Percentiles rank a stretch among this genome's conserved stretches.
Conservation (phyloP, 164 flowering plant species). For the Kingdonia uniflora region DNA sequence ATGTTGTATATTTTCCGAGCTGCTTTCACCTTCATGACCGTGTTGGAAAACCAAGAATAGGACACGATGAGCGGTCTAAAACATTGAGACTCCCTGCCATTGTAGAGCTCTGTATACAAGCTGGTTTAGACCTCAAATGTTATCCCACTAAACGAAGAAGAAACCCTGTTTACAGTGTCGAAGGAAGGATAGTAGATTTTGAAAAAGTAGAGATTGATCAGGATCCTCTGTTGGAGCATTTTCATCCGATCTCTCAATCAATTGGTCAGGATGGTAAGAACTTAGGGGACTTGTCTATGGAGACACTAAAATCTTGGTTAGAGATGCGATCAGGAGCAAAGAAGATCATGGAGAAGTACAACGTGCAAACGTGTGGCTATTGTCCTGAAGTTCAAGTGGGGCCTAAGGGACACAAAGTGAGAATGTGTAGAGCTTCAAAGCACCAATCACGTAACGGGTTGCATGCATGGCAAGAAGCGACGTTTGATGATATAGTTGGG, state of each 20-base stretch:
- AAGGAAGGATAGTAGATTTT: slow-evolving; percentile 79
- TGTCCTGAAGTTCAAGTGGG: slow-evolving; percentile 88
- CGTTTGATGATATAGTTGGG: slow-evolving; percentile 55
- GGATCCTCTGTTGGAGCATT: background rate
- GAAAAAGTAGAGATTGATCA: slow-evolving; percentile 22
- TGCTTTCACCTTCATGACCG: slow-evolving; percentile 80
- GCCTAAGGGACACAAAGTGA: slow-evolving; percentile 81
- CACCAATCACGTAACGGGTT: slow-evolving; percentile 71
- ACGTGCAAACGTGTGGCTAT: slow-evolving; percentile 67
- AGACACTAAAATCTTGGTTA: slow-evolving; percentile 46
- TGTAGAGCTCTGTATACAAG: slow-evolving; percentile 86
- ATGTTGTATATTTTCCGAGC: slow-evolving; percentile 49
- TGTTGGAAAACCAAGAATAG: slow-evolving; percentile 64
- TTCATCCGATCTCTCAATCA: background rate
- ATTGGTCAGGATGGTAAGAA: slow-evolving; percentile 10
- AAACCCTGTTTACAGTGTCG: slow-evolving; percentile 63
- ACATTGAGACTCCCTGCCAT: slow-evolving; percentile 56
- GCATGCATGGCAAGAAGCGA: slow-evolving; percentile 80
- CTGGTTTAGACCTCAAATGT: slow-evolving; percentile 60
- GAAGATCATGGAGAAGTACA: slow-evolving; percentile 60
- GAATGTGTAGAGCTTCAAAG: slow-evolving; percentile 77
- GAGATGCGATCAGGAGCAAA: slow-evolving; percentile 53
- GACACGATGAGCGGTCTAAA: slow-evolving; percentile 48
- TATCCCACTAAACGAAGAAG: slow-evolving; percentile 70
- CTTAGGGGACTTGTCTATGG: slow-evolving; percentile 26